Base-by-base conservation (phyloP, 495 filamentous ascomycete species). In the Jackrogersella minutella region DNA sequence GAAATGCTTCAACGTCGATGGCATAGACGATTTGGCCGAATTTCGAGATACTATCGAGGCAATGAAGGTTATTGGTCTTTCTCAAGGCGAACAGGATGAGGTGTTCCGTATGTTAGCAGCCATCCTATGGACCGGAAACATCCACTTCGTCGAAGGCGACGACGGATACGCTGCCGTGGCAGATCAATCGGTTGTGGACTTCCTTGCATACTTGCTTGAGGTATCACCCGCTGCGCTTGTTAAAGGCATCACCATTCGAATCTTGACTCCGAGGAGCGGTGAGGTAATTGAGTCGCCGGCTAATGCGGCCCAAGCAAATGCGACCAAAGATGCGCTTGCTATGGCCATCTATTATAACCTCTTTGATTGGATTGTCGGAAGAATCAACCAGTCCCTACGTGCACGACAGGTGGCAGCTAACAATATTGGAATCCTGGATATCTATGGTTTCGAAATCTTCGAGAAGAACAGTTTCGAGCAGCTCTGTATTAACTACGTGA, bases 401-500 rank as follows among this genome's bases (percentile, higher is more conserved):
- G 93, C 95, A 30, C 86, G 91, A 24, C 89, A 90, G 9, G 76
- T 88, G 0, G 79, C 91, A 7, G 79, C 88, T 10, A 93, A 97
- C 74, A 91, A 91, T 2, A 95, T 99, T 70, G 95, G 95, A 76
- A 98, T 99, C 77, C 85, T 99, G 49, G 96, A 99, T 84, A 99
- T 99, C 63, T 99, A 99, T 77, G 96, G 96, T 13, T 99, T 99
- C 70, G 96, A 99, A 77, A 99, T 99, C 66, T 99, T 99, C 67
- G 95, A 99, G 76, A 92, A 90, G 78, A 99, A 99, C 79, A 97
- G 93, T 61, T 99, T 99, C 70, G 96, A 99, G 77, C 96, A 99
- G 80, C 88, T 99, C 13, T 99, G 96, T 77, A 99, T 99, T 79
- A 99, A 99, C 82, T 99, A 99, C 74, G 96, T 99, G 73, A 99